A percentile compares a stretch with the other conserved stretches of the same genome.
Evolutionary conservation across 2,329 filamentous ascomycete genomes (phyloP).

Genomic region (Stemphylium vesicarium): DNA sequence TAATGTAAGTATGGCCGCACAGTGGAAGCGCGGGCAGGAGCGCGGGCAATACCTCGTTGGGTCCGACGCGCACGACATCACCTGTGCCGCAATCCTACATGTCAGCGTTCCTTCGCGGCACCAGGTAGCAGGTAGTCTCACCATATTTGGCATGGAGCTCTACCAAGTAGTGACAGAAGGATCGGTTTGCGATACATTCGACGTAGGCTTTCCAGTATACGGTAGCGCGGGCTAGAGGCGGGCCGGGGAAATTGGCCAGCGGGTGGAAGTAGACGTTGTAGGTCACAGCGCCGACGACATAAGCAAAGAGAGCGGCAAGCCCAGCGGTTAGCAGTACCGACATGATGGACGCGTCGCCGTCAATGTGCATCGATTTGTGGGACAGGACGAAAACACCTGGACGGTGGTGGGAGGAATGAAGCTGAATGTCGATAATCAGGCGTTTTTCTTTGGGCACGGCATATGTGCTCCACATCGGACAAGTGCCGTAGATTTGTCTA

Average conservation of each 20-base stretch:
- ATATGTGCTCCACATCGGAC: too few species aligned
- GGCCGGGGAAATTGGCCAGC: slow-evolving; percentile 52
- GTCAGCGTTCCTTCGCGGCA: slow-evolving; percentile 12
- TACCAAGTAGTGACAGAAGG: slow-evolving; percentile 36
- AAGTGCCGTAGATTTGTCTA: too few species aligned
- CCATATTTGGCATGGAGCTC: slow-evolving; percentile 38
- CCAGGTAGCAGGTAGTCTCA: slow-evolving; percentile 11
- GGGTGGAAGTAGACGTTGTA: slow-evolving; percentile 54
- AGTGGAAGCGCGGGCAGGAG: not conserved
- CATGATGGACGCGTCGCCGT: slow-evolving; percentile 3
- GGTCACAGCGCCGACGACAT: slow-evolving; percentile 20
- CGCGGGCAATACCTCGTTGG: slow-evolving; percentile 27
- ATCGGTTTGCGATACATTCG: slow-evolving; percentile 34
- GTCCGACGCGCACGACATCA: slow-evolving; percentile 36
- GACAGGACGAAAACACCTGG: not conserved
- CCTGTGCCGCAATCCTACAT: slow-evolving; percentile 17
- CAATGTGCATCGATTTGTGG: slow-evolving; percentile 1
- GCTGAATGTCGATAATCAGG: too few species aligned
- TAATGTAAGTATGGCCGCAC: slow-evolving; percentile 5
- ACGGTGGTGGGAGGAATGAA: too few species aligned
- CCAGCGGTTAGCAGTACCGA: slow-evolving; percentile 19
- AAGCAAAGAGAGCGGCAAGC: slow-evolving; percentile 20
- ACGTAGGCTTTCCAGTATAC: slow-evolving; percentile 40
- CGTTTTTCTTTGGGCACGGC: too few species aligned
- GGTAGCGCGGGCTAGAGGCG: slow-evolving; percentile 33